A percentile compares a stretch with the other conserved stretches of the same genome.
Conservation (phyloP, 2,329 filamentous ascomycete genomes). For the Trichoderma citrinoviride region DNA sequence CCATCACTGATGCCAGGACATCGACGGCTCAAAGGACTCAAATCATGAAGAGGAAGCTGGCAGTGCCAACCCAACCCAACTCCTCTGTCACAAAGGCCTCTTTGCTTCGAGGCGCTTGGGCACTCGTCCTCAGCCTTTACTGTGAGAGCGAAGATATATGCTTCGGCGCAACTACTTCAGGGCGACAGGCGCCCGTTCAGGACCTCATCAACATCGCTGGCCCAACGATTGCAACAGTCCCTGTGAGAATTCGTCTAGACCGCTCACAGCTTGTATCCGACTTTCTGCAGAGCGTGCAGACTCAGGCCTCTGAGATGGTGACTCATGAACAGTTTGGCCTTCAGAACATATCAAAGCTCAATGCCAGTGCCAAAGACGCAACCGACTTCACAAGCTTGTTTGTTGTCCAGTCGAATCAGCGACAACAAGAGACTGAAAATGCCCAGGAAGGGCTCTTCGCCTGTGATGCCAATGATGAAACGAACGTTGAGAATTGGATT, state of each 20-base stretch:
- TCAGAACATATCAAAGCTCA: constrained; percentile 25
- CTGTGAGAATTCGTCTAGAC: constrained; percentile 26
- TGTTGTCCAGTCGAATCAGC: constrained; percentile 28
- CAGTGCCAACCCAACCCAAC: not conserved
- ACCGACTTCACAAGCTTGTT: constrained; percentile 32
- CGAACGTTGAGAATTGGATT: not conserved
- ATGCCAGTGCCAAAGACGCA: constrained; percentile 22
- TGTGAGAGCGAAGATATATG: constrained; percentile 26
- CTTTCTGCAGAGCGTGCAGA: constrained; percentile 22
- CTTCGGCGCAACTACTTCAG: constrained; percentile 32
- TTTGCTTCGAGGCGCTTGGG: constrained; percentile 29
- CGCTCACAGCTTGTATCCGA: constrained; percentile 17
- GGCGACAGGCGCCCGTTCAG: constrained; percentile 29
- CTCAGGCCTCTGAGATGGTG: constrained; percentile 3
- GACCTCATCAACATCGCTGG: constrained; percentile 31
- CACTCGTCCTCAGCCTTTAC: constrained; percentile 26
- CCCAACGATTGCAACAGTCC: constrained; percentile 34
- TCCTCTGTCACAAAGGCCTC: constrained; percentile 24
- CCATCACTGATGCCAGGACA: not conserved
- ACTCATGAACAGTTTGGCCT: constrained; percentile 26
- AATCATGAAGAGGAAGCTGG: not conserved
- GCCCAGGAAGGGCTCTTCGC: constrained; percentile 22
- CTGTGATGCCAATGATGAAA: constrained; percentile 19
- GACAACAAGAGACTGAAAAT: not conserved
- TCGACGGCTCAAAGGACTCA: not conserved